Conservation (phyloP, 805 yeast genomes). For the Ogataea paradorogensis region DNA sequence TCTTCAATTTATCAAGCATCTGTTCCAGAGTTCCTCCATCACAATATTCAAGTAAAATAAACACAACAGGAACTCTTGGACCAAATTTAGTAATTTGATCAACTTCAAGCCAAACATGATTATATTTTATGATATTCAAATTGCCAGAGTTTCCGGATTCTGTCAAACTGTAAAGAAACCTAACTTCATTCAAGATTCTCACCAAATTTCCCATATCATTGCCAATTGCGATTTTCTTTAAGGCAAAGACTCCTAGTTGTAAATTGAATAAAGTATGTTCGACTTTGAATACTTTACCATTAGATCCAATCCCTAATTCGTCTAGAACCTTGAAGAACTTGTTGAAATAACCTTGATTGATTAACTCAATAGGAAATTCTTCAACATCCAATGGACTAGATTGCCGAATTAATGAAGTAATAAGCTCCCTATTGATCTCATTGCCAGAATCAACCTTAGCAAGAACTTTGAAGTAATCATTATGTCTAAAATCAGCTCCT, state of each 20-base stretch:
- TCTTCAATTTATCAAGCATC: constrained; percentile 40
- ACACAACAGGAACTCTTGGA: constrained; percentile 59
- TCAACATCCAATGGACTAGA: constrained; percentile 8
- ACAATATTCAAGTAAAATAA: constrained; percentile 82
- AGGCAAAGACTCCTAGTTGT: constrained; percentile 75
- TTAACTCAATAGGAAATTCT: constrained; percentile 41
- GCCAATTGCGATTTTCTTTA: constrained; percentile 83
- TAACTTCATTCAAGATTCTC: constrained; percentile 74
- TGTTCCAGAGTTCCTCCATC: constrained; percentile 86
- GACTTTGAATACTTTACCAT: constrained; percentile 82
- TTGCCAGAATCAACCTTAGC: constrained; percentile 20
- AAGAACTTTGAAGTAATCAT: constrained; percentile 31
- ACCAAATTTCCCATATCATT: constrained; percentile 65
- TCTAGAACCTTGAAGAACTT: constrained; percentile 64
- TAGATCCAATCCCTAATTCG: constrained; percentile 75
- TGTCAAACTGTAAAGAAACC: constrained; percentile 57
- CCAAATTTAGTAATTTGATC: constrained; percentile 51
- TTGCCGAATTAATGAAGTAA: constrained; percentile 15
- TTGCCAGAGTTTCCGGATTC: constrained; percentile 28
- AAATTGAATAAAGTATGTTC: constrained; percentile 74
- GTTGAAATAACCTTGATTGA: constrained; percentile 78
- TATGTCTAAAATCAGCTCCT: constrained; percentile 19
- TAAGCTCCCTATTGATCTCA: constrained; percentile 21
- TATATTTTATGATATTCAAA: constrained; percentile 72
- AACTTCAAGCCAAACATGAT: constrained; percentile 89